Percentiles rank a stretch among this genome's conserved stretches.
Evolutionary conservation across 805 yeast genomes (phyloP).

Genomic region (Wickerhamomyces ciferrii): DNA sequence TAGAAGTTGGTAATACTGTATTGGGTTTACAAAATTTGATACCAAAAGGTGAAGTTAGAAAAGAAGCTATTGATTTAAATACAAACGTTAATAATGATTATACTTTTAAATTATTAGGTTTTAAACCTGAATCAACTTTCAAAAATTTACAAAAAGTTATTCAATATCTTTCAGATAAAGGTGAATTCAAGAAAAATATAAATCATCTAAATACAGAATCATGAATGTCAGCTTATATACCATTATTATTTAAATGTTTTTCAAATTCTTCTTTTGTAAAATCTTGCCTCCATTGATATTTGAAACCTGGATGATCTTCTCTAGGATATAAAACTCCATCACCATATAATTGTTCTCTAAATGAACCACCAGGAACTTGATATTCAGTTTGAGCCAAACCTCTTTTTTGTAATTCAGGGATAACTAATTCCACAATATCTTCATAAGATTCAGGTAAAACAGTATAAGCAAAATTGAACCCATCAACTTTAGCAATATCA

Average conservation of each 20-base stretch:
- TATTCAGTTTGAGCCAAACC: constrained; percentile 32
- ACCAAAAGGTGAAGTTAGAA: not conserved
- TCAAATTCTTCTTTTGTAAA: constrained; percentile 5
- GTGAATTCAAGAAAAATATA: no score
- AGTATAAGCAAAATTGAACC: constrained; percentile 34
- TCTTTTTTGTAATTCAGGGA: constrained; percentile 29
- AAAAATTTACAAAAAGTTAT: not conserved
- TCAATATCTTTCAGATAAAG: not conserved
- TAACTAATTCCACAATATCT: constrained; percentile 28
- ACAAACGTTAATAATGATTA: not conserved
- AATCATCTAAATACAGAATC: no score
- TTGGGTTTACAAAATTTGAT: not conserved
- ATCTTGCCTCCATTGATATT: constrained; percentile 7
- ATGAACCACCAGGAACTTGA: constrained; percentile 24
- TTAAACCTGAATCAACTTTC: not conserved
- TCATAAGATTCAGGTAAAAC: constrained; percentile 31
- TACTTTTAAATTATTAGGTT: not conserved
- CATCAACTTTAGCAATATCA: constrained; percentile 32
- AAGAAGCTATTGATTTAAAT: not conserved
- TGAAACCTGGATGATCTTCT: constrained; percentile 15
- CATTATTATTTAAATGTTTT: not conserved
- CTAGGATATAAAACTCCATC: constrained; percentile 9
- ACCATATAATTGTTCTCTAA: constrained; percentile 29
- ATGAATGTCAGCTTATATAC: no score
- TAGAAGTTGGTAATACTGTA: not conserved